Evolutionary conservation across 768 basidiomycete species (phyloP).

Genomic region (Xerocomellus amylosporus): DNA sequence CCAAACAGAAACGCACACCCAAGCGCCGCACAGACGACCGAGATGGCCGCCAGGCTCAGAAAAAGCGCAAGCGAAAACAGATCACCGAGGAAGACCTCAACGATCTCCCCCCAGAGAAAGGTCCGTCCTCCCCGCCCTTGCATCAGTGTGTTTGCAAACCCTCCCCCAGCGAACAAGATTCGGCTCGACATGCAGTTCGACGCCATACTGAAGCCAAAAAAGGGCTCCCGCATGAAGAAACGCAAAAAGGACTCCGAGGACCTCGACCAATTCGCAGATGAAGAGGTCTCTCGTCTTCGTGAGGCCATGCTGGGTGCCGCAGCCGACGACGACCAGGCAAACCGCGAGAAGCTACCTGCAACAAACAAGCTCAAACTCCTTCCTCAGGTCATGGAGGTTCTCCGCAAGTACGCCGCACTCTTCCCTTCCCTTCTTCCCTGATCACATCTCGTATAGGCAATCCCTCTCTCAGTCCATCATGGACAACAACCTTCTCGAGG

Average conservation of each 20-base stretch:
- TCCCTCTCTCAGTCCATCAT: constrained; percentile 89
- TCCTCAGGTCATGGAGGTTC: constrained; percentile 86
- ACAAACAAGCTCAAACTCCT: constrained; percentile 80
- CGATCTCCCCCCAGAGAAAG: constrained; percentile 74
- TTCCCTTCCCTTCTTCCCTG: not conserved
- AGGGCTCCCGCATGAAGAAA: constrained; percentile 56
- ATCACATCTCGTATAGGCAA: constrained; percentile 45
- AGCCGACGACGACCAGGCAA: constrained; percentile 77
- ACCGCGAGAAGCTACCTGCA: constrained; percentile 78
- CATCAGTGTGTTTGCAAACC: not conserved
- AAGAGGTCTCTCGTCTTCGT: constrained; percentile 85
- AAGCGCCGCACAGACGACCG: constrained; percentile 45
- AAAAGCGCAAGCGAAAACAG: constrained; percentile 61
- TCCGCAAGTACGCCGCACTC: constrained; percentile 71
- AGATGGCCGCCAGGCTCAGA: constrained; percentile 38
- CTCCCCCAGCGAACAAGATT: constrained; percentile 61
- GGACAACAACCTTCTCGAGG: constrained; percentile 92
- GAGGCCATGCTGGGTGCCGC: constrained; percentile 87
- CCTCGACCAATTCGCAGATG: constrained; percentile 85
- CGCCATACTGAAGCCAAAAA: constrained; percentile 81
- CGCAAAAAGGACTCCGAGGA: constrained; percentile 81
- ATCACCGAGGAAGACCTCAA: constrained; percentile 63
- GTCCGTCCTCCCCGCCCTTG: constrained; percentile 37
- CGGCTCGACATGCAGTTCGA: constrained; percentile 83
- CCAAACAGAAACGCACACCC: constrained; percentile 24